Conservation (phyloP, 257 asterid species). For the Petunia secreta region DNA sequence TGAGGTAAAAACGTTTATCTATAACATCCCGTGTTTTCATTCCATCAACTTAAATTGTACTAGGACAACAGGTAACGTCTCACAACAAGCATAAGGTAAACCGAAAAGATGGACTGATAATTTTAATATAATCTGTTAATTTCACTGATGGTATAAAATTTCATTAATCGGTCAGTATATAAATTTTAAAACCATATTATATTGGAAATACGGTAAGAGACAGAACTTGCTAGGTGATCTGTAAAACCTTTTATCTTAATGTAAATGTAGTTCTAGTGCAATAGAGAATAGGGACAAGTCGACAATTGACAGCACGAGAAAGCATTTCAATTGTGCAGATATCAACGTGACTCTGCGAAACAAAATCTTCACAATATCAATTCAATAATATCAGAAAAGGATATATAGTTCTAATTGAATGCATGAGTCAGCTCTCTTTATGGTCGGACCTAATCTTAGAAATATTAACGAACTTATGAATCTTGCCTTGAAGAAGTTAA, state of each 20-base stretch:
- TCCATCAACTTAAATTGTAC: too few species aligned
- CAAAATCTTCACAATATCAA: conserved; percentile 30
- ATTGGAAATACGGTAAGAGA: conserved; percentile 24
- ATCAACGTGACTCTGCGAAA: conserved; percentile 30
- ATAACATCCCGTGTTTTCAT: too few species aligned
- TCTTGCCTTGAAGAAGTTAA: too few species aligned
- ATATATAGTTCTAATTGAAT: neutral
- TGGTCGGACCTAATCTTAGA: neutral
- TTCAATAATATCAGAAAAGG: neutral
- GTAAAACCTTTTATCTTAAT: conserved; percentile 20
- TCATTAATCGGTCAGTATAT: too few species aligned
- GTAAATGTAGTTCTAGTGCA: conserved; percentile 21
- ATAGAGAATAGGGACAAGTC: conserved; percentile 38
- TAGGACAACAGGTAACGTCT: too few species aligned
- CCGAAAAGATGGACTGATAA: too few species aligned
- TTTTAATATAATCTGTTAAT: too few species aligned
- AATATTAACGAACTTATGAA: neutral
- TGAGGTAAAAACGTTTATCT: too few species aligned
- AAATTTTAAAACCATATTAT: neutral
- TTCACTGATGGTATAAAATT: too few species aligned
- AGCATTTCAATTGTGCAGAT: conserved; percentile 31
- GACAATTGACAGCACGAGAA: conserved; percentile 58
- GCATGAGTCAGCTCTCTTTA: neutral
- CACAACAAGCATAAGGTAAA: too few species aligned
- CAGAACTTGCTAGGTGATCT: neutral